Evolutionary conservation across 2,329 filamentous ascomycete species (phyloP).

Genomic region (Colletotrichum musicola): DNA sequence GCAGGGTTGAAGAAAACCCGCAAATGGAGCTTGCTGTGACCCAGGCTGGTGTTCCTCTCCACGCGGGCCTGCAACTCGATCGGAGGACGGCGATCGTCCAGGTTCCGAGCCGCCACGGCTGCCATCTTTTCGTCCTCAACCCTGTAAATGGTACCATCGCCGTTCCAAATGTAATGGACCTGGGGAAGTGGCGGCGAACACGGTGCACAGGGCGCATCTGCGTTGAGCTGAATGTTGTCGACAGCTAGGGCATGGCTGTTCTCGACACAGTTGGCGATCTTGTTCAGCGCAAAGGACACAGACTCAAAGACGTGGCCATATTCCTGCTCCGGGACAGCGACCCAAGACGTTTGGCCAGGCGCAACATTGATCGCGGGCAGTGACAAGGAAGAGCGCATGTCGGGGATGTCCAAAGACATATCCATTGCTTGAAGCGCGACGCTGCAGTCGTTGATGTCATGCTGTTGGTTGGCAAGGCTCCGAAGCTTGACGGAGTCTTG

Average conservation of each 20-base stretch:
- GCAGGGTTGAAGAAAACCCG: constrained; percentile 38
- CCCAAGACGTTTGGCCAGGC: constrained; percentile 4
- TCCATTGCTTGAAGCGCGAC: not conserved
- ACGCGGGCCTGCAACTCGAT: constrained; percentile 15
- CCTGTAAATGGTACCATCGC: constrained; percentile 17
- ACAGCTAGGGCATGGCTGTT: not conserved
- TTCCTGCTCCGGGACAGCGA: constrained; percentile 9
- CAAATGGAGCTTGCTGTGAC: not conserved
- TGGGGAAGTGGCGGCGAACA: constrained; percentile 2
- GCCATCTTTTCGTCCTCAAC: constrained; percentile 19
- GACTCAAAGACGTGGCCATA: constrained; percentile 22
- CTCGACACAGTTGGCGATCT: not conserved
- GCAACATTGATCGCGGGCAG: not conserved
- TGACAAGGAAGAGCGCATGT: constrained; percentile 16
- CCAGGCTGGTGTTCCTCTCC: not conserved
- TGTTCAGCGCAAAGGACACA: constrained; percentile 25
- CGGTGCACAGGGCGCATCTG: not conserved
- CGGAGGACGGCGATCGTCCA: not conserved
- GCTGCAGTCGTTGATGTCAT: not conserved
- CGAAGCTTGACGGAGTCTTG: not conserved
- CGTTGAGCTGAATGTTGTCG: not conserved
- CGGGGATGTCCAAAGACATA: not conserved
- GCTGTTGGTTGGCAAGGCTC: not conserved
- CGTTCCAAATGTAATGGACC: constrained; percentile 14
- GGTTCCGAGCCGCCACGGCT: not conserved